Percentiles rank a stretch among this genome's conserved stretches.
Evolutionary conservation across 2,329 filamentous ascomycete species (phyloP).

Genomic region (Exophiala aquamarina): DNA sequence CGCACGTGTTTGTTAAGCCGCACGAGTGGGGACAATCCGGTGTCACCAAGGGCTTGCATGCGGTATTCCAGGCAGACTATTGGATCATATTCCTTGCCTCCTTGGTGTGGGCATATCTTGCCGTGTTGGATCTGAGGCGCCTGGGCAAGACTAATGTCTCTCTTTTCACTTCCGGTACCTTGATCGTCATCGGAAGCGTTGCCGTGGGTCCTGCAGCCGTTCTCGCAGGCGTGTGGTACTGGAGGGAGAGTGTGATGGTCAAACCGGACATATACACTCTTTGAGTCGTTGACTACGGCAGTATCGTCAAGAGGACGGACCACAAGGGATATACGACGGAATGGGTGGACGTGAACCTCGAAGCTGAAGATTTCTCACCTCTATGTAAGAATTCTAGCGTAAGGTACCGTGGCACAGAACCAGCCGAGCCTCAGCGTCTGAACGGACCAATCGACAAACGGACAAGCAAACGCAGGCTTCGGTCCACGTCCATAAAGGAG

Average conservation of each 20-base stretch:
- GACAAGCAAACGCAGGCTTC: too few relatives aligned
- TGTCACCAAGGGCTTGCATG: conserved; percentile 25
- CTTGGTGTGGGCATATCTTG: conserved; percentile 25
- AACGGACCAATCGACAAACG: too few relatives aligned
- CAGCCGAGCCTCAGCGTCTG: too few relatives aligned
- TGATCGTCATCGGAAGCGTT: conserved; percentile 16
- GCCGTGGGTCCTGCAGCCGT: conserved; percentile 27
- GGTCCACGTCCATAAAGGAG: too few relatives aligned
- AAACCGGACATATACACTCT: too few relatives aligned
- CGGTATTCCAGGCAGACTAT: conserved; percentile 31
- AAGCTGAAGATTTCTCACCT: too few relatives aligned
- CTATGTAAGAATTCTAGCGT: too few relatives aligned
- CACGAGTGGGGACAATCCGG: conserved; percentile 7
- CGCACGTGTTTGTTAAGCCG: conserved; percentile 19
- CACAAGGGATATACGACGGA: too few relatives aligned
- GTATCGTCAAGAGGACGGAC: too few relatives aligned
- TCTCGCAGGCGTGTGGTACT: conserved; percentile 27
- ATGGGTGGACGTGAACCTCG: too few relatives aligned
- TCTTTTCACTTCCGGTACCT: background rate
- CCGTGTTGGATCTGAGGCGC: conserved; percentile 27
- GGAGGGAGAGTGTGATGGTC: conserved; percentile 18
- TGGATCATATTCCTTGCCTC: conserved; percentile 24
- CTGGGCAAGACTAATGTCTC: conserved; percentile 20
- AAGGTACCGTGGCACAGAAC: too few relatives aligned
- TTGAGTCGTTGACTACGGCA: too few relatives aligned